Evolutionary conservation across 768 basidiomycete genomes (phyloP), one percentile per base, ranked within the genome.

Genomic region (Boletus patriciae): DNA sequence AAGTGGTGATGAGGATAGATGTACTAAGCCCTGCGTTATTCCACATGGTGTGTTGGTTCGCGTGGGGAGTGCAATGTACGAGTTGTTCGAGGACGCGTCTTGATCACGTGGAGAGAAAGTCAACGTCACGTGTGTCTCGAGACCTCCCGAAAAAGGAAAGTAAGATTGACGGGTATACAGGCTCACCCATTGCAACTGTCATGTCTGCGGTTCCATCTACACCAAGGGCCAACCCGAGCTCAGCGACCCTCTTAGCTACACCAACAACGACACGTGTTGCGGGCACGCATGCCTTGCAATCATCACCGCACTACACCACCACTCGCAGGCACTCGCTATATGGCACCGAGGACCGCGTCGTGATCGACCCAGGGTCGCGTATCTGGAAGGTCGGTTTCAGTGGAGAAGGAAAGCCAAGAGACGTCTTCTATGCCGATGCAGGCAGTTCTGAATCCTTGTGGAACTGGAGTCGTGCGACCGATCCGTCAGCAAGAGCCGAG

Each of bases 331-430:
- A 98, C 70, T 96, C 94, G 1, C 76, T 98, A 9, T 99, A 99
- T 74, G 97, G 97, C 27, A 93, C 91, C 8, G 97, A 99, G 69
- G 97, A 98, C 73, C 82, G 96, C 45, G 84, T 98, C 41, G 84
- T 99, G 54, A 89, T 99, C 61, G 97, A 99, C 71, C 88, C 94
- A 23, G 97, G 97, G 19, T 94, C 92, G 45, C 80, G 88, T 51
- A 82, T 94, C 58, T 98, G 96, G 95, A 97, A 95, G 75, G 92
- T 95, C 12, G 97, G 97, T 3, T 98, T 98, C 77, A 95, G 94
- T 66, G 96, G 96, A 15, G 97, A 99, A 76, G 86, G 94, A 5
- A 81, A 85, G 57, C 94, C 97, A 10, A 75, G 97, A 64, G 89
- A 93, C 54, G 87, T 94, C n/a, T 90, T 96, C 70, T 83, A 81